Base-by-base conservation (phyloP, 2,329 filamentous ascomycete species). In the Hyphodiscus sp. region DNA sequence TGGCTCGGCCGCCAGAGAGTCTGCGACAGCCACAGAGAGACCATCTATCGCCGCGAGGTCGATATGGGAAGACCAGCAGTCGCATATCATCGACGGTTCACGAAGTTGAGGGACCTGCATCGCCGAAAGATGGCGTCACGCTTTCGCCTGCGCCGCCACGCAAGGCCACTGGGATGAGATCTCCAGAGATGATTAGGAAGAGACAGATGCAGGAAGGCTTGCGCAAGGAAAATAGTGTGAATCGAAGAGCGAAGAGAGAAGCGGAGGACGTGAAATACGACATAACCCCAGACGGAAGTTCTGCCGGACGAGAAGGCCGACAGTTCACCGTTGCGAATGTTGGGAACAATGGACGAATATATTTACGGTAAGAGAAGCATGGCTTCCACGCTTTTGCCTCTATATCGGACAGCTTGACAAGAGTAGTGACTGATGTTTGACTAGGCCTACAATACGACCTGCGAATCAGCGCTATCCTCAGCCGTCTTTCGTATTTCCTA, bases 281-380 rank as follows among this genome's bases (percentile, higher is more conserved):
- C 51, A 73, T 82, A 53, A 71, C 75, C n/a, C 76, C 79, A 11
- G 85, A 89, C 64, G 79, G 79, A 54, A 72, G 76, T 53, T 80
- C 82, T 46, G 80, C 76, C 51, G 78, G 80, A 33, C 58, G 65
- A 54, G 67, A 67, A 61, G 67, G 67, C 16, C 58, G 67, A 42
- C 66, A 67, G 64, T 91, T 92, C 67, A 84, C 86, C 1, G 88
- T 92, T 51, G 83, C 85, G 49, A 91, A 91, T 69, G 87, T 92
- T 55, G 87, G 87, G 20, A 88, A 90, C 67, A 90, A 91, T 70
- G 88, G 88, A 41, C 83, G 85, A 67, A 89, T 92, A 69, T 92
- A 90, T 70, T 69, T 92, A 61, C 87, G 86, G 86, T 91, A 82
- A 66, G 80, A 57, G 38, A 65, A 55, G 58, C 52, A 48, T 55